phyloP scores from a whole-genome alignment of 2,329 filamentous ascomycete genomes.

The Purpureocillium takamizusanense region DNA sequence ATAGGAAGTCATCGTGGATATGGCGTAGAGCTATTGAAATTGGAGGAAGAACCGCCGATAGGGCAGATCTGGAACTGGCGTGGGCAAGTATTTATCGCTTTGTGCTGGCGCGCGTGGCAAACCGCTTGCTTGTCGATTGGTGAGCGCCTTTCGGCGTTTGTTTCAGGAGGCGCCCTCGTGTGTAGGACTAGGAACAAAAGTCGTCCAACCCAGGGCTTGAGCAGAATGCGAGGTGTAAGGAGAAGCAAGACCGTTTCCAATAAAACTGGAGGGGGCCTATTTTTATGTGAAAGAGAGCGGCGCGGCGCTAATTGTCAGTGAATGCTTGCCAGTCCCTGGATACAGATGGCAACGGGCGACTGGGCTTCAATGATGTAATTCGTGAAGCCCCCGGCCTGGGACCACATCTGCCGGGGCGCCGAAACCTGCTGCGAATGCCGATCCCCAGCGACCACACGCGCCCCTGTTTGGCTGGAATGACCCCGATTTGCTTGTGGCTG shows the following conservation, averaged over 20 bases:
- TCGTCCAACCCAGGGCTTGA: slow-evolving; percentile 5
- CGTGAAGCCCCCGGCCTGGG: background rate
- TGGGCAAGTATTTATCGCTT: slow-evolving; percentile 5
- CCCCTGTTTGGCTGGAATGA: background rate
- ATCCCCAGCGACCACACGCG: background rate
- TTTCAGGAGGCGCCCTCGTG: slow-evolving; percentile 14
- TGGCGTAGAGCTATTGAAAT: background rate
- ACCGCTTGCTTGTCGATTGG: slow-evolving; percentile 13
- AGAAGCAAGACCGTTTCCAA: no score
- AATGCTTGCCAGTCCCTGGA: no score
- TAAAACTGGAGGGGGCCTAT: no score
- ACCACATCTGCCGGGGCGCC: background rate
- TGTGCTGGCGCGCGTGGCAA: slow-evolving; percentile 3
- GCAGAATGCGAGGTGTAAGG: background rate
- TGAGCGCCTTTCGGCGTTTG: slow-evolving; percentile 9
- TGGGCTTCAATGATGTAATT: slow-evolving; percentile 16
- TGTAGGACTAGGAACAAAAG: slow-evolving; percentile 8
- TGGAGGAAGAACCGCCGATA: no score
- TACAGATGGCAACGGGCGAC: slow-evolving; percentile 1
- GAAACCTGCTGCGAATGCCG: background rate
- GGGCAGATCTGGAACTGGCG: no score
- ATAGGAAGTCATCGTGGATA: slow-evolving; percentile 37
- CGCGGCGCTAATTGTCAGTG: no score
- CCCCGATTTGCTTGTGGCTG: background rate
- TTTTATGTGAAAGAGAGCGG: background rate